These are phyloP conservation scores for Hyphodiscus hymeniophilus DNA, from an alignment of 495 filamentous ascomycete species.

Conservation along the genomic window DNA sequence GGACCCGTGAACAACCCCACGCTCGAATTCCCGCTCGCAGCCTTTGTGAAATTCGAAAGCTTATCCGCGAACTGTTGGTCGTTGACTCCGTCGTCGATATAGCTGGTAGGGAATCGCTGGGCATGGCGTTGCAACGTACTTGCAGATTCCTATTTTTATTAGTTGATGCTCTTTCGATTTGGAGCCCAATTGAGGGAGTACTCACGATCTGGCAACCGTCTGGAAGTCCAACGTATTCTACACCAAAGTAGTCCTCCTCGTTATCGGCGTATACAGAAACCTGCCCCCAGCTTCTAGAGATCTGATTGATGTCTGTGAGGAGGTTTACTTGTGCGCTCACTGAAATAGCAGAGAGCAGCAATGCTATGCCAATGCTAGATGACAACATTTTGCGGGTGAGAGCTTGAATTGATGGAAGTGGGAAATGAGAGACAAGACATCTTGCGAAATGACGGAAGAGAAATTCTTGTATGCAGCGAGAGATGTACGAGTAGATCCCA, in stretches of 20 bases:
- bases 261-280: conserved; percentile 40
- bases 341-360: not conserved
- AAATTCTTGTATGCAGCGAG: no score
- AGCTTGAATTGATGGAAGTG: no score
- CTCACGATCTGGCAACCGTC: conserved; percentile 35
- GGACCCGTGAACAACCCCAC: conserved; percentile 32
- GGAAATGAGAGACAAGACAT: no score
- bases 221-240: conserved; percentile 39
- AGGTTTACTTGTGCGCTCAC: not conserved
- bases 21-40: conserved; percentile 19
- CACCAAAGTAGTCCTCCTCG: conserved; percentile 29
- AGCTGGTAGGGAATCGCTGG: conserved; percentile 38
- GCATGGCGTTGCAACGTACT: conserved; percentile 45
- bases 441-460: no score
- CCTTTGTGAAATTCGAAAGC: conserved; percentile 30
- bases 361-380: not conserved
- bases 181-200: not conserved
- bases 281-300: conserved; percentile 34
- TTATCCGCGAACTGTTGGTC: conserved; percentile 33
- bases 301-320: conserved; percentile 21
- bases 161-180: not conserved
- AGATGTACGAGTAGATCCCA: no score
- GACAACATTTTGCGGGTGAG: not conserved
- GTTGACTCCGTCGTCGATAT: conserved; percentile 33
- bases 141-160: conserved; percentile 33